These are phyloP conservation scores for Claviceps lovelessii DNA, from an alignment of 2,329 filamentous ascomycete genomes.

Conservation along the genomic window DNA sequence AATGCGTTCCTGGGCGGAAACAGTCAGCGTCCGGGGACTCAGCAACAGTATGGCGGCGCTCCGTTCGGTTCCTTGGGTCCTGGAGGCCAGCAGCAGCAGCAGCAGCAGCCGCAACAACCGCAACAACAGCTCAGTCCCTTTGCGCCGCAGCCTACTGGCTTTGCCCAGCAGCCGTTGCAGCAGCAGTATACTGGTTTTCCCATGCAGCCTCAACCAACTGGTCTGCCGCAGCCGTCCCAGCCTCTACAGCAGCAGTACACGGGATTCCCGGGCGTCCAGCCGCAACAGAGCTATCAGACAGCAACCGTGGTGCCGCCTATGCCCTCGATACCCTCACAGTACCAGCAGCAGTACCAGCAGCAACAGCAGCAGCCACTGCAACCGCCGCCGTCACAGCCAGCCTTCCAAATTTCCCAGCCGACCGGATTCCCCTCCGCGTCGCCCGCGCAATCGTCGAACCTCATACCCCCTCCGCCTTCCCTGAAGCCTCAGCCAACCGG, in stretches of 20 bases:
- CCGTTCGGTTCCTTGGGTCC: slow-evolving; percentile 33
- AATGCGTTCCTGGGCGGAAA: slow-evolving; percentile 73
- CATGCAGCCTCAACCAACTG: slow-evolving; percentile 30
- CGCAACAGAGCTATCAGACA: slow-evolving; percentile 48
- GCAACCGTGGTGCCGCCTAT: slow-evolving; percentile 40
- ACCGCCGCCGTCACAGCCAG: slow-evolving; percentile 15
- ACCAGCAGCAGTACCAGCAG: slow-evolving; percentile 43
- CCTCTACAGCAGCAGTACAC: slow-evolving; percentile 54
- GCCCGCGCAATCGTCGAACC: slow-evolving; percentile 33
- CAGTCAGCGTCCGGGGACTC: slow-evolving; percentile 55
- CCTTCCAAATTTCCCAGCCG: slow-evolving; percentile 27
- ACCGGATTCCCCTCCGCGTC: slow-evolving; percentile 30
- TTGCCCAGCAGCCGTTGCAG: slow-evolving; percentile 34
- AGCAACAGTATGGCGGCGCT: slow-evolving; percentile 29
- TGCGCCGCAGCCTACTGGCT: slow-evolving; percentile 46
- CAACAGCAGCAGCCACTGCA: slow-evolving; percentile 20
- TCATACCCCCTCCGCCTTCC: slow-evolving; percentile 39
- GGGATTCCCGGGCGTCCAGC: slow-evolving; percentile 40
- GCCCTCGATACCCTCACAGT: slow-evolving; percentile 45
- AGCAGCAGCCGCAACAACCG: slow-evolving; percentile 36
- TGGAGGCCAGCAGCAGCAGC: slow-evolving; percentile 26
- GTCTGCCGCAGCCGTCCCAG: slow-evolving; percentile 42
- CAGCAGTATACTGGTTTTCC: slow-evolving; percentile 49
- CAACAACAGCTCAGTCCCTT: slow-evolving; percentile 41
- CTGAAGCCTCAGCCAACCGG: slow-evolving; percentile 54